Evolutionary conservation across 140 eudicot species (phyloP).

Genomic region (Bidens hawaiensis): DNA sequence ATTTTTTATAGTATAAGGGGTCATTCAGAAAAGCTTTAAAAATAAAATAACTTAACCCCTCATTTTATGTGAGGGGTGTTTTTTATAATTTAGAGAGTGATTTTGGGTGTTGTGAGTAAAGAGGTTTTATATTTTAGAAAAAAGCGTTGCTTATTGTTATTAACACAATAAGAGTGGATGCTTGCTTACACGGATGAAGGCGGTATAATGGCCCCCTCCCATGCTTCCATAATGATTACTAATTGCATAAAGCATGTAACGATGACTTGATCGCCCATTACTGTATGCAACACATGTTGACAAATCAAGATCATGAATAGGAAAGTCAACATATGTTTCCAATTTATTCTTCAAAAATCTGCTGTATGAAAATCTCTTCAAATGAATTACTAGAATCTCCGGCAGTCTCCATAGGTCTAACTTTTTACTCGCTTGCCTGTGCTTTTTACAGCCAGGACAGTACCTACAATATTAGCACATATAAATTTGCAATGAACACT

Average conservation of each 20-base stretch:
- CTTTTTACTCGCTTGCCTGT: too few species aligned
- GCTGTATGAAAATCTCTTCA: constrained; percentile 90
- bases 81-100: too few species aligned
- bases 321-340: constrained; percentile 85
- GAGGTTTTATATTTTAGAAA: too few species aligned
- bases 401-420: constrained; percentile 95
- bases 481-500: too few species aligned
- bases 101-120: too few species aligned
- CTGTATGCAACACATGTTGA: constrained; percentile 45
- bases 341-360: constrained; percentile 69
- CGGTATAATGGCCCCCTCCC: constrained; percentile 98
- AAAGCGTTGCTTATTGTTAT: too few species aligned
- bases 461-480: too few species aligned
- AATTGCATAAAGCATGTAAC: constrained; percentile 79
- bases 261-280: constrained; percentile 36
- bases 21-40: too few species aligned
- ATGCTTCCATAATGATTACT: too few species aligned
- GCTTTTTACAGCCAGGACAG: constrained; percentile 90
- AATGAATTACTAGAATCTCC: constrained; percentile 80
- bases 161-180: not conserved
- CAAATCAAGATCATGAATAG: constrained; percentile 65
- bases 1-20: too few species aligned
- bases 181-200: constrained; percentile 70
- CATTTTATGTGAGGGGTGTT: too few species aligned
- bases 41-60: too few species aligned